These are phyloP conservation scores for Cercospora sp. DNA, from an alignment of 2,329 filamentous ascomycete species.

Conservation along the genomic window DNA sequence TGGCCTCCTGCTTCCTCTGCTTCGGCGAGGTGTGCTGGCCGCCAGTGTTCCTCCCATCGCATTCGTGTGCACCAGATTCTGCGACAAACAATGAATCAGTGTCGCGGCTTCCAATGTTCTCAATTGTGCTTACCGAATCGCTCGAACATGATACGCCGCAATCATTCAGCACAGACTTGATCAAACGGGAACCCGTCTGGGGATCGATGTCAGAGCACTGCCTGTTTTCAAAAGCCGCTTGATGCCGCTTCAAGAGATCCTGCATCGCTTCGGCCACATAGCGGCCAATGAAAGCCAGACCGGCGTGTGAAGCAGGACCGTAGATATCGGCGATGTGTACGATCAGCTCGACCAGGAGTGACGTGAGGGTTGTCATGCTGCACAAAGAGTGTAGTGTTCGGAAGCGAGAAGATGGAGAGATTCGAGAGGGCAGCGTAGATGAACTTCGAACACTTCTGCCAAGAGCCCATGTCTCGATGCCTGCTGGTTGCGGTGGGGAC, in stretches of 20 bases:
- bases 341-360: not conserved
- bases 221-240: not conserved
- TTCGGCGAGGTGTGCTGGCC: not conserved
- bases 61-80: not conserved
- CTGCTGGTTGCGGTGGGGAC: not conserved
- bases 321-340: not conserved
- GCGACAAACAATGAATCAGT: not conserved
- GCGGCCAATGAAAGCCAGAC: not conserved
- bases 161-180: not conserved
- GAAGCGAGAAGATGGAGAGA: not conserved
- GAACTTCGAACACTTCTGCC: not conserved
- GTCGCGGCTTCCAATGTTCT: not conserved
- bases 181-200: not conserved
- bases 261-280: constrained; percentile 1
- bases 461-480: not conserved
- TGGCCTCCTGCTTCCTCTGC: too few relatives aligned
- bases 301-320: too few relatives aligned
- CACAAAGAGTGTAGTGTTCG: not conserved
- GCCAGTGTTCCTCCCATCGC: not conserved
- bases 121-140: not conserved
- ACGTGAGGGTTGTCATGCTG: not conserved
- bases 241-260: not conserved
- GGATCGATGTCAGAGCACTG: not conserved
- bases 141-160: not conserved
- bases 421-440: not conserved